Evolutionary conservation across 768 basidiomycete genomes (phyloP).

Genomic region (Psilocybe cubensis): DNA sequence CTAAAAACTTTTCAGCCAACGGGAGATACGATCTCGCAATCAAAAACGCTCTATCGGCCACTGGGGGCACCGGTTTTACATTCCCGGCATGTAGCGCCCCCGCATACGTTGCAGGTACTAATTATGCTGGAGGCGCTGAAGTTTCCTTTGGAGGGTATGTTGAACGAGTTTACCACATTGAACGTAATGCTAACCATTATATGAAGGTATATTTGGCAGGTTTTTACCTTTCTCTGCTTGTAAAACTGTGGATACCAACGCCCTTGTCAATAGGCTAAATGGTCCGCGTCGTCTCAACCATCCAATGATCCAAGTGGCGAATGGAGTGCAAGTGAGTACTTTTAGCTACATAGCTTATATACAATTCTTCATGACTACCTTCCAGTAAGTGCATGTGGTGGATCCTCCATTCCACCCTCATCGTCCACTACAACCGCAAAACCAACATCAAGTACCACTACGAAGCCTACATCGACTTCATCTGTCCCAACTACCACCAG

Average conservation of each 20-base stretch:
- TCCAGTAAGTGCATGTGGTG: slow-evolving; percentile 58
- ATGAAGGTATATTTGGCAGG: slow-evolving; percentile 67
- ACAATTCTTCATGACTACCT: not conserved
- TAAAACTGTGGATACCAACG: not conserved
- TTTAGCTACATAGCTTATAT: not conserved
- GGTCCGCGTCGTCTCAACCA: slow-evolving; percentile 54
- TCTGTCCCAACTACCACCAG: slow-evolving; percentile 12
- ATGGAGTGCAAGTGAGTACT: slow-evolving; percentile 62
- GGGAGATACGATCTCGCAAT: slow-evolving; percentile 60
- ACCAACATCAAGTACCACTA: slow-evolving; percentile 10
- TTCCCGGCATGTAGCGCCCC: slow-evolving; percentile 64
- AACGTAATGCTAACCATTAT: slow-evolving; percentile 2
- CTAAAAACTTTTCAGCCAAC: slow-evolving; percentile 43
- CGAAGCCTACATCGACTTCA: slow-evolving; percentile 4
- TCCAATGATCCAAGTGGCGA: slow-evolving; percentile 53
- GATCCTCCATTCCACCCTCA: slow-evolving; percentile 27
- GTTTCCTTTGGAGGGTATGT: slow-evolving; percentile 62
- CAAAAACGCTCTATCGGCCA: slow-evolving; percentile 59
- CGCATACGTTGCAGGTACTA: slow-evolving; percentile 50
- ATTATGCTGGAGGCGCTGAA: slow-evolving; percentile 52
- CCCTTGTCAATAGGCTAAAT: slow-evolving; percentile 53
- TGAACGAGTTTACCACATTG: not conserved
- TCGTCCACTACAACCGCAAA: slow-evolving; percentile 25
- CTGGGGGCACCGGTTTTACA: slow-evolving; percentile 72
- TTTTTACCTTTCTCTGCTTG: slow-evolving; percentile 21